A percentile compares a stretch with the other conserved stretches of the same genome.
These are phyloP conservation scores for Ophiostoma ulmi DNA, from an alignment of 2,329 filamentous ascomycete genomes.

Conservation along the genomic window DNA sequence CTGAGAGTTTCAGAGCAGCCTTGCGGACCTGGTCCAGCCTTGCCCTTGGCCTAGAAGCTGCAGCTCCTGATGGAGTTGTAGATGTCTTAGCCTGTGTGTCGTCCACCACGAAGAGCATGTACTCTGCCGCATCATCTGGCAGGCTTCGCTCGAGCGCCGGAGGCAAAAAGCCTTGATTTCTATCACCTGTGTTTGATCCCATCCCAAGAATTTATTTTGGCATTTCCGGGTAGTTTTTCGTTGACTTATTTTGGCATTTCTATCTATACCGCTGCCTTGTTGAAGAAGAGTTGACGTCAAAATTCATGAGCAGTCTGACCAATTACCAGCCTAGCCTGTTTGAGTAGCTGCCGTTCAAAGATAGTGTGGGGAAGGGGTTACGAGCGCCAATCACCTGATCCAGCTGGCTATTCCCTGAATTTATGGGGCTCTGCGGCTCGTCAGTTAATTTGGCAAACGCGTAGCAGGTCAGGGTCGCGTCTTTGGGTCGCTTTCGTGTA, in stretches of 20 bases:
- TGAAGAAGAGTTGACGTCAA: slow-evolving; percentile 4
- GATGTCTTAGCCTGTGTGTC: slow-evolving; percentile 34
- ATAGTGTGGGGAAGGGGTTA: not conserved
- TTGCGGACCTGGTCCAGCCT: slow-evolving; percentile 69
- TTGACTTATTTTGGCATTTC: not conserved
- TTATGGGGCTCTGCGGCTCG: slow-evolving; percentile 2
- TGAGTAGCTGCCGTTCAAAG: not conserved
- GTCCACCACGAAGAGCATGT: slow-evolving; percentile 69
- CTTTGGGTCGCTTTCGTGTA: not conserved
- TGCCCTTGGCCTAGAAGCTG: slow-evolving; percentile 51
- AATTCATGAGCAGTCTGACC: slow-evolving; percentile 4
- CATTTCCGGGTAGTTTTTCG: not conserved
- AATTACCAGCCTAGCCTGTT: slow-evolving; percentile 5
- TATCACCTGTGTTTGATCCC: not conserved
- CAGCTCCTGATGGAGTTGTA: slow-evolving; percentile 33
- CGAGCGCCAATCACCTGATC: not conserved
- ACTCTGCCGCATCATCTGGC: slow-evolving; percentile 81
- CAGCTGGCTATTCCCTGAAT: not conserved
- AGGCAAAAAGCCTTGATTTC: not conserved
- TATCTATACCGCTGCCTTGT: not conserved
- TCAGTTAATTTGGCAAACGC: not conserved
- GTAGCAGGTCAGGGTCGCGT: slow-evolving; percentile 8
- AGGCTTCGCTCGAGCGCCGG: slow-evolving; percentile 36
- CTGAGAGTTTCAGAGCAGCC: slow-evolving; percentile 57
- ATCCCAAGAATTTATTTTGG: not conserved